Base-by-base conservation (phyloP, 805 yeast species). In the Yamadazyma kitorensis region DNA sequence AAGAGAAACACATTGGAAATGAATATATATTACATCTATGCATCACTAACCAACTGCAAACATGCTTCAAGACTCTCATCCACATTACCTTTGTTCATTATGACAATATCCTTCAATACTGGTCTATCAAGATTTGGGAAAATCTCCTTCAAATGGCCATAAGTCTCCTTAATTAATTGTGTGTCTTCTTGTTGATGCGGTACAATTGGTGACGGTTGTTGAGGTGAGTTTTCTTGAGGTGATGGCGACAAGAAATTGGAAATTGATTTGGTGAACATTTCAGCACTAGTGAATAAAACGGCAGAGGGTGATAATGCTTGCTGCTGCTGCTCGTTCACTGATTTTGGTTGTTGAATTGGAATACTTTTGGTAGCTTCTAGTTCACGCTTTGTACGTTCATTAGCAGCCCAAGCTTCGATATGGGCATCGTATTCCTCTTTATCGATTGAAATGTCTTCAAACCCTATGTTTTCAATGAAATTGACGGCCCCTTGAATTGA, bases 401-500 rank as follows among this genome's bases (percentile, higher is more conserved):
- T 54, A 12, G 67, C 72, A 15, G 59, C 67, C 71, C 70, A 66
- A 52, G 64, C 76, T 57, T 68, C 82, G 64, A 59, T 69, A 41
- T 71, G 68, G 3, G 75, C 73, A 45, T 72, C 73, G 41, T 65
- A 81, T 44, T 81, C 87, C 25, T 73, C 76, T 35, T 77, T 74
- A 1, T 64, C 52, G 3, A 86, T 75, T 1, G 88, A 80, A 29
- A 88, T 63, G 17, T 78, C 72, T 2, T 74, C 70, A 22, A 61
- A 57, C 21, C 69, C 74, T 27, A 93, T 55, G 9, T 78, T 74
- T 36, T 78, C 76, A 7, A 93, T 74, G 52, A 87, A 93, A 40
- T 81, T 77, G 9, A 88, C 76, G 1, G 97, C 97, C 2, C 94
- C 94, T 49, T 84, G 86, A 17, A 91, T 59, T n/a, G 96, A 85